Evolutionary conservation across 257 asterid species (phyloP).

Genomic region (Nyctanthes arbortristis): DNA sequence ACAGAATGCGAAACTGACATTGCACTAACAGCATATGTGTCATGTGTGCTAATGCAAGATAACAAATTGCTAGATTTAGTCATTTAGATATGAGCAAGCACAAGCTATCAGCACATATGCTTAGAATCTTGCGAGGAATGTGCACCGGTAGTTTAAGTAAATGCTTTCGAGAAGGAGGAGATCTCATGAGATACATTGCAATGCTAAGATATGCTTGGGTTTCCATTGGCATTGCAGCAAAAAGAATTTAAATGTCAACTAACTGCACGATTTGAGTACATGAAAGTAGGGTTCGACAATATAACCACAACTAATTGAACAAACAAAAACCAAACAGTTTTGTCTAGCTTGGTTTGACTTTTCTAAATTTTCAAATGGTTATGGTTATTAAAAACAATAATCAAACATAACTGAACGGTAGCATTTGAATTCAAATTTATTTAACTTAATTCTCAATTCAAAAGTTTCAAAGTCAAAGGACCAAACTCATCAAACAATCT

Average conservation of each 20-base stretch:
- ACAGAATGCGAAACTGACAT: background rate
- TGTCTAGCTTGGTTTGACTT: no score
- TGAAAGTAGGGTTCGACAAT: no score
- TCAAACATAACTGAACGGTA: no score
- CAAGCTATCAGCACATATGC: background rate
- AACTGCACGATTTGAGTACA: background rate
- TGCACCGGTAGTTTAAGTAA: background rate
- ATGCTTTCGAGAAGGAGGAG: background rate
- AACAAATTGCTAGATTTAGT: background rate
- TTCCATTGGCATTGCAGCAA: background rate
- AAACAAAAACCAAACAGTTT: no score
- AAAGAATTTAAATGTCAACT: background rate
- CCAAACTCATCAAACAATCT: no score
- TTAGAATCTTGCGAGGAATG: background rate
- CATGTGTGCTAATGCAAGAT: background rate
- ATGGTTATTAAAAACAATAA: no score
- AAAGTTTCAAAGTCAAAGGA: no score
- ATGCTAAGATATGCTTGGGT: background rate
- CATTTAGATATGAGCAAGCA: background rate
- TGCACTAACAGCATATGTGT: background rate
- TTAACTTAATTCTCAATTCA: no score
- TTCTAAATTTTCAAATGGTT: no score
- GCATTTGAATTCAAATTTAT: no score
- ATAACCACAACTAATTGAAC: no score
- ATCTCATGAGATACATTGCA: background rate